These are phyloP conservation scores for Aspergillus coremiiformis DNA, from an alignment of 495 filamentous ascomycete species.

Conservation along the genomic window DNA sequence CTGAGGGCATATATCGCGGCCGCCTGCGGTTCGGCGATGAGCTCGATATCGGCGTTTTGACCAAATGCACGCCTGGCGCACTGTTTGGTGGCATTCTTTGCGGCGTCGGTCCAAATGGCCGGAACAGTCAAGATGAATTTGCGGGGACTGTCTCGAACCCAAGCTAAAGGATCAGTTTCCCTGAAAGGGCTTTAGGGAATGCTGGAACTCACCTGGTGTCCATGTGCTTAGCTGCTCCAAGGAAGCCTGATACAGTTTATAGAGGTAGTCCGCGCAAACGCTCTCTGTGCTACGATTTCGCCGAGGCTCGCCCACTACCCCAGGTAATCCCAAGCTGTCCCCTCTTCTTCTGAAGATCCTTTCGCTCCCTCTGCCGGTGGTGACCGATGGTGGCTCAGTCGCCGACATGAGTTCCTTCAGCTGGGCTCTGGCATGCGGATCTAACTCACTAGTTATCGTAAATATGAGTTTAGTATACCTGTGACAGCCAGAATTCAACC, in stretches of 20 bases:
- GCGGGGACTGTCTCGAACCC: no score
- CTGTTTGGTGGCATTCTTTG: background rate
- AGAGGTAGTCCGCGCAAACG: background rate
- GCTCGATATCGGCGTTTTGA: background rate
- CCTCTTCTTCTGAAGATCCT: no score
- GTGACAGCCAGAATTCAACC: no score
- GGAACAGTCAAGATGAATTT: background rate
- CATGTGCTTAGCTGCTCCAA: no score
- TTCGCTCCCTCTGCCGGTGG: no score
- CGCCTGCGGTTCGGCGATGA: background rate
- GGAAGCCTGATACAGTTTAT: background rate
- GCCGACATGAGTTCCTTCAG: background rate
- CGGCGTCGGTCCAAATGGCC: background rate
- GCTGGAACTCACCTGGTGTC: no score
- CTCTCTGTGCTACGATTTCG: background rate
- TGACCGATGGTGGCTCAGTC: background rate
- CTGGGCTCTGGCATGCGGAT: background rate
- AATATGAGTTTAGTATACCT: no score
- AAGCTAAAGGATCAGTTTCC: no score
- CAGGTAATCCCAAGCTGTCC: no score
- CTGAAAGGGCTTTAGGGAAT: no score
- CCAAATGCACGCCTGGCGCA: background rate
- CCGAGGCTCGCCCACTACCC: background rate
- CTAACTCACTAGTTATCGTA: background rate
- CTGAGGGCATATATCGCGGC: background rate